Conservation (phyloP, 805 yeast species). For the Kuraishia capsulata region DNA sequence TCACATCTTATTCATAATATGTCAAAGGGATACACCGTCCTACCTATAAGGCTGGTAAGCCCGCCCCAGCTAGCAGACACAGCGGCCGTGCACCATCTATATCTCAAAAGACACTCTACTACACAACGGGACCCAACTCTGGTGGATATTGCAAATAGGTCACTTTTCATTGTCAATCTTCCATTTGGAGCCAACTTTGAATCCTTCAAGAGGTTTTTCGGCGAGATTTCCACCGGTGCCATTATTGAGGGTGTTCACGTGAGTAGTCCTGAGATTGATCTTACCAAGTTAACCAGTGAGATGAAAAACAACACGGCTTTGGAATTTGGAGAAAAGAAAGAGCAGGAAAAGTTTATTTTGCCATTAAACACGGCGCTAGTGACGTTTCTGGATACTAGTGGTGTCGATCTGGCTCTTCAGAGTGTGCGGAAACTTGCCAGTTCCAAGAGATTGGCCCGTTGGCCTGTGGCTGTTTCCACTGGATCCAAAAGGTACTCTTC, state of each 20-base stretch:
- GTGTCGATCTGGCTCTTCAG: slow-evolving; percentile 53
- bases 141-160: slow-evolving; percentile 35
- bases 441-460: slow-evolving; percentile 12
- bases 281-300: slow-evolving; percentile 23
- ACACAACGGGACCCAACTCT: slow-evolving; percentile 24
- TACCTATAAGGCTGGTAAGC: slow-evolving; percentile 38
- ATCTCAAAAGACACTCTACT: slow-evolving; percentile 53
- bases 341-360: not conserved
- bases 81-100: slow-evolving; percentile 43
- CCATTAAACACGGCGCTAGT: slow-evolving; percentile 46
- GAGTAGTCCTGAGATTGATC: not conserved
- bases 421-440: slow-evolving; percentile 45
- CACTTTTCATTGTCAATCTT: slow-evolving; percentile 68
- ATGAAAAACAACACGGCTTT: slow-evolving; percentile 16
- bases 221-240: slow-evolving; percentile 53
- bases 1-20: too few relatives aligned
- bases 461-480: slow-evolving; percentile 12
- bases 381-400: slow-evolving; percentile 63
- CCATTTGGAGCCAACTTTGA: slow-evolving; percentile 54
- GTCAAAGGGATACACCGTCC: slow-evolving; percentile 42
- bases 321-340: not conserved
- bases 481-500: slow-evolving; percentile 31
- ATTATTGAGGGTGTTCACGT: slow-evolving; percentile 35
- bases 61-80: slow-evolving; percentile 18
- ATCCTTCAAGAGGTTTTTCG: slow-evolving; percentile 47